Evolutionary conservation across 768 basidiomycete species (phyloP).

Genomic region (Paxillus involutus): DNA sequence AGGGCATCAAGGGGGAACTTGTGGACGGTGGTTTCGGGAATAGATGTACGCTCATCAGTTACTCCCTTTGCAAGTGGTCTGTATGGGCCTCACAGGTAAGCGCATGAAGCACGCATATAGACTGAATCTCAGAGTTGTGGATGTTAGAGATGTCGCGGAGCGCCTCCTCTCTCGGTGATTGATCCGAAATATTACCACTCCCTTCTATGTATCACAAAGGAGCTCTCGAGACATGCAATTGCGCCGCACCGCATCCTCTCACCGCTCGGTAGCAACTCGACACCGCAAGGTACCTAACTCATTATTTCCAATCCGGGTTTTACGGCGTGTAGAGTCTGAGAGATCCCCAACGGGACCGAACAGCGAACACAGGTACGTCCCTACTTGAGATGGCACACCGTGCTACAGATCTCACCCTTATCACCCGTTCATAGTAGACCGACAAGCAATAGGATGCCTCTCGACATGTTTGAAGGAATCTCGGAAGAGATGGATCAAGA

Average conservation of each 20-base stretch:
- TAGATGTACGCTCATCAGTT: slow-evolving; percentile 90
- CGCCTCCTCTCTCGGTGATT: slow-evolving; percentile 88
- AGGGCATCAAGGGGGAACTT: slow-evolving; percentile 84
- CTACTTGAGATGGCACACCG: too few species aligned
- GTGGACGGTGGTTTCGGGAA: slow-evolving; percentile 89
- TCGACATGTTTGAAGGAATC: too few species aligned
- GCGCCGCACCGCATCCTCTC: background rate
- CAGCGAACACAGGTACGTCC: too few species aligned
- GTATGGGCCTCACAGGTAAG: slow-evolving; percentile 96
- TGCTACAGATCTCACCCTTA: too few species aligned
- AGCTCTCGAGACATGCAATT: slow-evolving; percentile 82
- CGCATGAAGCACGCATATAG: background rate
- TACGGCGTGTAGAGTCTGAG: too few species aligned
- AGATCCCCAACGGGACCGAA: too few species aligned
- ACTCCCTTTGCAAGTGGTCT: slow-evolving; percentile 94
- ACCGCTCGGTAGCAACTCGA: too few species aligned
- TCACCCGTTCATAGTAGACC: too few species aligned
- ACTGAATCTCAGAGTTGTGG: background rate
- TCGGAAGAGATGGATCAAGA: too few species aligned
- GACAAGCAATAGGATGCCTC: too few species aligned
- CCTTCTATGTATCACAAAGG: slow-evolving; percentile 80
- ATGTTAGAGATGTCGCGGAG: slow-evolving; percentile 89
- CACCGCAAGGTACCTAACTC: slow-evolving; percentile 89
- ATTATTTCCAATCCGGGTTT: slow-evolving; percentile 91
- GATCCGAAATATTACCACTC: slow-evolving; percentile 92